Evolutionary conservation across 1,284 basidiomycete species (phyloP), one percentile per base, ranked within the genome.

Genomic region (Apiotrichum gamsii): DNA sequence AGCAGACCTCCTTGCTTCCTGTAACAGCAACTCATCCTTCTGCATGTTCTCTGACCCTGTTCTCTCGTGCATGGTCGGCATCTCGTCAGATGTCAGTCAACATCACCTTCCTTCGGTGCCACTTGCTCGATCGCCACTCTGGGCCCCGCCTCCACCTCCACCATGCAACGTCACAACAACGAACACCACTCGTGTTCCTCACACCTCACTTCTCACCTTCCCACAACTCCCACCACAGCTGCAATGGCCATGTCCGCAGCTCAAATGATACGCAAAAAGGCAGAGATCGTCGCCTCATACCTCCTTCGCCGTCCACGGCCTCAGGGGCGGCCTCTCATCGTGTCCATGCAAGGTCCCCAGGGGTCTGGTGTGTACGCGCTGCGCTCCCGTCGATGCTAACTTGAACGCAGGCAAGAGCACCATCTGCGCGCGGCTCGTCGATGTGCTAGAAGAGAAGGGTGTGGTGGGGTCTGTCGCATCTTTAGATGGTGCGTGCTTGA

Each of bases 301-400:
- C 30, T 41, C 19, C 28, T n/a, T 11, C 14, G 15, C 2, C 39
- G 30, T 10, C 39, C 29, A 6, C 20, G 8, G 3, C 24, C 34
- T 8, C 3, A 3, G 11, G 8, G 18, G 19, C 8, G 37, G 14
- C 52, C 47, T 9, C 32, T 50, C 3, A 24, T 54, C 20, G 47
- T 49, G 21, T 45, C 47, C 13, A 43, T 49, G 43, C 52, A 54
- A 11, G 52, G 52, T 31, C 47, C 47, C 8, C 47, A 50, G 28
- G 47, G 47, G 2, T 24, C 30, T 15, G 52, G 47, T 54, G 37
- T 45, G n/a, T 5, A 19, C 18, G 3, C 34, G 5, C n/a, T 35
- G 18, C 6, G 25, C 6, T 28, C 25, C 11, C 25, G 25, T 6
- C 6, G 25, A 28, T n/a, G 15, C n/a, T 8, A 6, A 11, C 30